These are phyloP conservation scores for Mycena citricolor DNA, from an alignment of 1,284 basidiomycete species.

Conservation along the genomic window DNA sequence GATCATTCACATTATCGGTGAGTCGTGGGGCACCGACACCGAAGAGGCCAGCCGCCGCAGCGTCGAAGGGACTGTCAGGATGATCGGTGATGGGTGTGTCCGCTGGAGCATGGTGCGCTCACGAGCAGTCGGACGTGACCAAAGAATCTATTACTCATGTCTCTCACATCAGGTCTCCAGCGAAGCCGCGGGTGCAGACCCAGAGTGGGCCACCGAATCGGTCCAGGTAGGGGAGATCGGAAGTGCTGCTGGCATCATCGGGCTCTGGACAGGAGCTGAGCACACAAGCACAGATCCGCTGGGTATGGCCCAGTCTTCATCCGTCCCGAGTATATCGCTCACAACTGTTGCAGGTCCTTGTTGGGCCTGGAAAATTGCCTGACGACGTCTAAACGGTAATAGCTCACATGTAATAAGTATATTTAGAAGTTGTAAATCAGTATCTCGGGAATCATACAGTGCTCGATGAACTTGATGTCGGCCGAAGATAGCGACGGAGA, in stretches of 20 bases:
- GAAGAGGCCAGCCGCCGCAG: constrained; percentile 30
- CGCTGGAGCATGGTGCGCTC: constrained; percentile 54
- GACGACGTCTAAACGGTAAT: background rate
- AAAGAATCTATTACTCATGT: constrained; percentile 5
- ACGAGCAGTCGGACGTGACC: background rate
- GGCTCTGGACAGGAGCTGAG: constrained; percentile 55
- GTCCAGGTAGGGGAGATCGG: constrained; percentile 56
- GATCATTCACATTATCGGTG: constrained; percentile 50
- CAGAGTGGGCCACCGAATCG: constrained; percentile 55
- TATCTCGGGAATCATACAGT: too few relatives aligned
- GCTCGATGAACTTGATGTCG: too few relatives aligned
- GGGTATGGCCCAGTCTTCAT: constrained; percentile 34
- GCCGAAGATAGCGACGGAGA: too few relatives aligned
- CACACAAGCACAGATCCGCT: constrained; percentile 50
- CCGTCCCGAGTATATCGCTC: background rate
- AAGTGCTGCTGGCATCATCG: constrained; percentile 49
- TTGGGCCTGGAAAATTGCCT: constrained; percentile 55
- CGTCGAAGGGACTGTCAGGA: constrained; percentile 46
- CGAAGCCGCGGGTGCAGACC: constrained; percentile 24
- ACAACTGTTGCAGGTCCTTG: constrained; percentile 45
- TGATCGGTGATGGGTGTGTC: constrained; percentile 50
- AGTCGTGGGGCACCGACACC: constrained; percentile 40
- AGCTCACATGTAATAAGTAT: background rate
- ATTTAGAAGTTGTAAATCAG: background rate
- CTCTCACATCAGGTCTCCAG: constrained; percentile 28